Percentiles rank a stretch among this genome's conserved stretches.
These are phyloP conservation scores for Acrocalymma vagum DNA, from an alignment of 2,329 filamentous ascomycete species.

Conservation along the genomic window DNA sequence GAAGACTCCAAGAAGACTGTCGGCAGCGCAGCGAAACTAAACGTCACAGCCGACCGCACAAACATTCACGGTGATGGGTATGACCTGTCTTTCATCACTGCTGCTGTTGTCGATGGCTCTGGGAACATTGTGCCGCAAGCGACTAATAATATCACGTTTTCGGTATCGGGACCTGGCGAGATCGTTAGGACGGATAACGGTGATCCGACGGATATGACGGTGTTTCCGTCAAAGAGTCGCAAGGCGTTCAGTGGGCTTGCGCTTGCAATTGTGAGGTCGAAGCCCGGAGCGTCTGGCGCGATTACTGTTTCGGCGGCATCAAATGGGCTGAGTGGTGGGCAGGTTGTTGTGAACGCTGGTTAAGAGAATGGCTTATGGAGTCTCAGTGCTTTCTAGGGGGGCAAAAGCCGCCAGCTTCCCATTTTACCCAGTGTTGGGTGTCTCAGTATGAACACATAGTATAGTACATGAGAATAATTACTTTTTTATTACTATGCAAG, in stretches of 20 bases:
- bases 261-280: constrained; percentile 31
- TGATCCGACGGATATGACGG: constrained; percentile 31
- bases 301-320: constrained; percentile 21
- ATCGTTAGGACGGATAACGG: constrained; percentile 46
- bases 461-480: too few species aligned
- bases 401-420: too few species aligned
- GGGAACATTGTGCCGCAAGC: constrained; percentile 57
- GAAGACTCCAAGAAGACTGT: constrained; percentile 52
- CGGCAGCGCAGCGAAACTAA: constrained; percentile 50
- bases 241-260: constrained; percentile 36
- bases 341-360: constrained; percentile 11
- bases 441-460: too few species aligned
- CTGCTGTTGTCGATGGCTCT: constrained; percentile 54
- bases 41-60: constrained; percentile 52
- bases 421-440: too few species aligned
- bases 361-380: too few species aligned
- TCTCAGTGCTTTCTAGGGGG: too few species aligned
- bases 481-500: too few species aligned
- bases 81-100: constrained; percentile 59
- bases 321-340: constrained; percentile 9
- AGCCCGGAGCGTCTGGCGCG: constrained; percentile 12
- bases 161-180: constrained; percentile 52
- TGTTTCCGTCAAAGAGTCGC: constrained; percentile 27
- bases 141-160: constrained; percentile 54
- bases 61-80: constrained; percentile 51